Base-by-base conservation (phyloP, 2,329 filamentous ascomycete species). In the Cytospora piceicola region DNA sequence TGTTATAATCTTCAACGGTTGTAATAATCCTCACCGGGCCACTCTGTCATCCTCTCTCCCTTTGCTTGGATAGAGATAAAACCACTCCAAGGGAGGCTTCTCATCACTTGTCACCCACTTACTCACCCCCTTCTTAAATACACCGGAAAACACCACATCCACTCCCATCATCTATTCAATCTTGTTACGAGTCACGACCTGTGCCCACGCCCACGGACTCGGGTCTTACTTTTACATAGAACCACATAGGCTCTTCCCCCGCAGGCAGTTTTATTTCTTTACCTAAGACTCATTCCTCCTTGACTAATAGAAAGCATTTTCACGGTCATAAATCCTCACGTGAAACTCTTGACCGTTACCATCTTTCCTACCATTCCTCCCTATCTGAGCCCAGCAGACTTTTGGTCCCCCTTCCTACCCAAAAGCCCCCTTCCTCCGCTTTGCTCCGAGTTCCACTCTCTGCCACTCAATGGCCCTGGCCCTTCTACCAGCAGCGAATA, bases 251-350 rank as follows among this genome's bases (percentile, higher is more conserved):
- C 32, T 56, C 29, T 55, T 27, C 58, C 56, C 56, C 55, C 49
- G 53, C 59, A 54, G 54, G 17, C 22, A 46, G 54, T 36, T 52
- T 27, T 34, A 56, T 62, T 63, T 61, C 63, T 65, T 73, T 73
- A 73, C 71, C 70, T 73, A 73, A 73, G 67, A 70, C 52, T 61
- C 66, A 64, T 66, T 68, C 34, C 63, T 59, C 57, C 34, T 69
- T 73, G 71, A 72, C 72, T 72, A 73, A 73, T 72, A 72, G 67
- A 71, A 72, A 69, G 57, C 57, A 54, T 61, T 55, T 59, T 58
- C 63, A 52, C 68, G 65, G 65, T 60, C 64, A 55, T 63, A 51
- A 55, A 32, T 42, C 7, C 64, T 63, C 60, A 58, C 57, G 67
- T 66, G 64, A 64, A 60, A 42, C 64, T 55, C n/a, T 57, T 53